Evolutionary conservation across 2,329 filamentous ascomycete species (phyloP).

Genomic region (Sarocladium kiliense): DNA sequence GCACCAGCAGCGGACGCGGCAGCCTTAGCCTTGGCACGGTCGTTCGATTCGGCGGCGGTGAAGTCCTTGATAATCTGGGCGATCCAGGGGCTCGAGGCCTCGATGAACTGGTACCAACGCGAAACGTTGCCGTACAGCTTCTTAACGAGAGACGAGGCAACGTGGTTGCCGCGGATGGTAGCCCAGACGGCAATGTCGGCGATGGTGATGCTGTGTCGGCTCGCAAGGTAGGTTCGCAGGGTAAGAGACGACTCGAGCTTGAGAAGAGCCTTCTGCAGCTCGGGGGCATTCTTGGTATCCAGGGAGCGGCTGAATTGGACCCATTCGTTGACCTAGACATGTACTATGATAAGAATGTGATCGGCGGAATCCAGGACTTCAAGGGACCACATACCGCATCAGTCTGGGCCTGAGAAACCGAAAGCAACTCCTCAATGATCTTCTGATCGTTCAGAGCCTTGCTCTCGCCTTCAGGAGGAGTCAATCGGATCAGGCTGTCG

Average conservation of each 20-base stretch:
- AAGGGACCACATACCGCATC: neutral
- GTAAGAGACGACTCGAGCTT: constrained; percentile 81
- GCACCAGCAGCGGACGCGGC: constrained; percentile 35
- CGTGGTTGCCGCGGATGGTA: constrained; percentile 62
- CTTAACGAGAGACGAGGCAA: constrained; percentile 71
- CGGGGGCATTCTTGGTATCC: neutral
- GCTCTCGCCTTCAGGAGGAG: neutral
- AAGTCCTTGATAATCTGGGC: neutral
- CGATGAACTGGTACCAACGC: constrained; percentile 84
- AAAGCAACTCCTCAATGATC: neutral
- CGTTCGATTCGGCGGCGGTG: constrained; percentile 36
- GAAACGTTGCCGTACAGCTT: constrained; percentile 47
- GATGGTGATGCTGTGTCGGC: constrained; percentile 72
- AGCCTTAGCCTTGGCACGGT: constrained; percentile 69
- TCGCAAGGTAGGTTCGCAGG: constrained; percentile 71
- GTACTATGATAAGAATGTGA: neutral
- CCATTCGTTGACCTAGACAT: neutral
- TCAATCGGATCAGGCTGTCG: neutral
- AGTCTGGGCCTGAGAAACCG: neutral
- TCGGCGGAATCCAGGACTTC: neutral
- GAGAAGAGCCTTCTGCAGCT: neutral
- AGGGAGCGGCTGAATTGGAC: neutral
- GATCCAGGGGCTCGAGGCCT: constrained; percentile 39
- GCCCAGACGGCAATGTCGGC: constrained; percentile 81
- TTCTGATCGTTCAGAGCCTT: neutral